Evolutionary conservation across 495 filamentous ascomycete species (phyloP), one percentile per base, ranked within the genome.

Genomic region (Pyronema omphalodes): DNA sequence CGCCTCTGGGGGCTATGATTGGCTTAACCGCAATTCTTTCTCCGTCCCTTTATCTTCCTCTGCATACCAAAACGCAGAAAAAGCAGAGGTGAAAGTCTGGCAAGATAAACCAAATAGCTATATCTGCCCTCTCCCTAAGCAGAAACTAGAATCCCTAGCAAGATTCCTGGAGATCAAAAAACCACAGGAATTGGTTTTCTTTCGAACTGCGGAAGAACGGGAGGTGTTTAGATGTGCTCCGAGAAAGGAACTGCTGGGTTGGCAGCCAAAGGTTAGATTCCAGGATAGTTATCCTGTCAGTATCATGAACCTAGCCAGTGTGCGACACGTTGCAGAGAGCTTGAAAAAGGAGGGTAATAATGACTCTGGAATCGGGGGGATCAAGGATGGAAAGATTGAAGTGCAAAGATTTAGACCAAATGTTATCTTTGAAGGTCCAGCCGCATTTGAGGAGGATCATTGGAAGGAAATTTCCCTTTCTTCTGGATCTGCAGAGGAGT

Each of bases 251-350:
- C 70, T 75, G 9, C 66, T 84, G 0, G 84, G 85, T 1, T 88
- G 84, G 62, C 83, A 91, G 60, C 76, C 85, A 4, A 74, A 77
- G 8, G 79, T 82, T 0, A 84, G 83, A 55, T 93, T 94, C 62
- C 80, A 82, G 52, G 89, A 96, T 68, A 81, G 86, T 14, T 96
- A 91, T 65, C 87, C 89, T 3, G 69, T 96, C 33, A 85, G 94
- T 60, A 66, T 94, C 7, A 67, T 93, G 36, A 89, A 78, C 56
- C 69, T 94, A 8, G 71, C 80, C 41, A 88, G 81, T 57, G 73
- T 93, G 23, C 76, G 75, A 6, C 78, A 87, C 52, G 67, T 81
- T 7, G 3, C 39, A 6, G 12, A 43, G 39, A n/a, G n/a, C n/a
- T n/a, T n/a, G n/a, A n/a, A n/a, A n/a, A n/a, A n/a, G n/a, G n/a